Percentiles rank a stretch among this genome's conserved stretches.
phyloP scores from a whole-genome alignment of 2,329 filamentous ascomycete species.

The Penicillium sp. region DNA sequence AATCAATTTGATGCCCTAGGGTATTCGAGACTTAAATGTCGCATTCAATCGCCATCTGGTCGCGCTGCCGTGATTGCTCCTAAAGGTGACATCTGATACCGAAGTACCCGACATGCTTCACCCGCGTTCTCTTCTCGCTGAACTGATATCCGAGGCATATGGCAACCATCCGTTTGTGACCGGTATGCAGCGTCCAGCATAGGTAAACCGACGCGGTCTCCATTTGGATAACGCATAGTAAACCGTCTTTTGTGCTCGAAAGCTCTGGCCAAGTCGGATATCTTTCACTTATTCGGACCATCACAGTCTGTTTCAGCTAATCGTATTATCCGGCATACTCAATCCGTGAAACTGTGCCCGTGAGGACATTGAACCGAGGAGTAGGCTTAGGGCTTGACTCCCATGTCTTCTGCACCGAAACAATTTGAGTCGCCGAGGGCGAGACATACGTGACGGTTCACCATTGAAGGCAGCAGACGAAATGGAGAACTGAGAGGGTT shows the following conservation, averaged over 20 bases:
- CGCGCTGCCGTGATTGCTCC: slow-evolving; percentile 28
- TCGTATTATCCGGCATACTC: slow-evolving; percentile 61
- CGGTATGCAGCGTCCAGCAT: slow-evolving; percentile 51
- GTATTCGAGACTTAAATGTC: slow-evolving; percentile 11
- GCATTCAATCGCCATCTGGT: slow-evolving; percentile 10
- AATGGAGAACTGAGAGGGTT: slow-evolving; percentile 72
- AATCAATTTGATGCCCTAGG: slow-evolving; percentile 16
- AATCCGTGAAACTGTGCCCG: slow-evolving; percentile 56
- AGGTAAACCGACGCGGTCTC: slow-evolving; percentile 48
- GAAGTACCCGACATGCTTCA: slow-evolving; percentile 46
- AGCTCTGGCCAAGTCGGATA: slow-evolving; percentile 40
- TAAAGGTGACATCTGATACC: slow-evolving; percentile 43
- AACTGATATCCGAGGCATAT: slow-evolving; percentile 33
- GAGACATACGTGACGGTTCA: slow-evolving; percentile 26
- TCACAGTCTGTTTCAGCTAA: slow-evolving; percentile 44
- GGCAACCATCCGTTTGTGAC: slow-evolving; percentile 52
- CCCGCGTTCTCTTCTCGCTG: slow-evolving; percentile 42
- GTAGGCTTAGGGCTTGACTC: slow-evolving; percentile 89
- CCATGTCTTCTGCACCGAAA: slow-evolving; percentile 57
- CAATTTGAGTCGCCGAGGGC: slow-evolving; percentile 32
- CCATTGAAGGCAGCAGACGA: slow-evolving; percentile 45
- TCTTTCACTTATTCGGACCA: slow-evolving; percentile 29
- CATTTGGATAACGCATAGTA: slow-evolving; percentile 38
- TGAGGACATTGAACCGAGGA: slow-evolving; percentile 52
- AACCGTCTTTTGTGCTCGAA: slow-evolving; percentile 36